Evolutionary conservation across 2,329 filamentous ascomycete genomes (phyloP).

Genomic region (Calonectria leucothoes): DNA sequence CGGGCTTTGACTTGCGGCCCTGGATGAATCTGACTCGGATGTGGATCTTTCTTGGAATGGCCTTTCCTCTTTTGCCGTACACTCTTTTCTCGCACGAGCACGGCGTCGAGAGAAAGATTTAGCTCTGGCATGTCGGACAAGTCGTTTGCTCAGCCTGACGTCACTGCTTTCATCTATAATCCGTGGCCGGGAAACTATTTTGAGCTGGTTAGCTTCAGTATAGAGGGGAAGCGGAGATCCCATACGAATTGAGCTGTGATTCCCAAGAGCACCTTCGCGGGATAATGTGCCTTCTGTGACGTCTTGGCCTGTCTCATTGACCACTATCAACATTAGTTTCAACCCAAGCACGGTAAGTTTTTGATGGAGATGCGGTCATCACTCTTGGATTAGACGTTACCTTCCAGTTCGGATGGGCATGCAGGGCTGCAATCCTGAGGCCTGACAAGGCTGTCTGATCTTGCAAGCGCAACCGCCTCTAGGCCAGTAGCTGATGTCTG

Average conservation of each 20-base stretch:
- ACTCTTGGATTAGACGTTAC: neutral
- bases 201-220: neutral
- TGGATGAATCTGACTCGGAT: constrained; percentile 11
- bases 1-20: constrained; percentile 4
- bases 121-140: constrained; percentile 13
- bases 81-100: neutral
- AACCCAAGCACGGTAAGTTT: neutral
- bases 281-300: neutral
- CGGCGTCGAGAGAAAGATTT: neutral
- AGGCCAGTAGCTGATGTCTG: constrained; percentile 55
- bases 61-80: neutral
- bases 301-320: neutral
- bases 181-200: constrained; percentile 33
- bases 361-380: neutral
- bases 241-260: neutral
- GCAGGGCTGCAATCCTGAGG: neutral
- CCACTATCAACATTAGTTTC: neutral
- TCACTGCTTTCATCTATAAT: constrained; percentile 34
- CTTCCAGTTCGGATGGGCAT: neutral
- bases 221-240: neutral
- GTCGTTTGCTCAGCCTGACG: constrained; percentile 48
- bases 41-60: constrained; percentile 6
- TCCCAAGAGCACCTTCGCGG: neutral
- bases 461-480: constrained; percentile 57
- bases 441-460: constrained; percentile 53